Base-by-base conservation (phyloP, 176 grass and related monocot species). In the Pontederia paniculata region DNA sequence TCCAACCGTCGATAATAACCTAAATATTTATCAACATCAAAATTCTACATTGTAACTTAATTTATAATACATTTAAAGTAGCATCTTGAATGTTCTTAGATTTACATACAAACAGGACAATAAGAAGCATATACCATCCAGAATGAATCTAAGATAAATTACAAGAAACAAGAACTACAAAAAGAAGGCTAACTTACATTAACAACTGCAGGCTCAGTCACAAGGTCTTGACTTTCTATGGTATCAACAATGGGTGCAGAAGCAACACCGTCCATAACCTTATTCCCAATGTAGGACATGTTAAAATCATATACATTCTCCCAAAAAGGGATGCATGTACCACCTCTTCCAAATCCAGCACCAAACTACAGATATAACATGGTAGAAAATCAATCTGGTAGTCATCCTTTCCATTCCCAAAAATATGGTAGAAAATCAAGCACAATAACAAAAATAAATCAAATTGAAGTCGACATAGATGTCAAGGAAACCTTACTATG, bases 311-410 rank as follows among this genome's bases (percentile, higher is more conserved):
- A 97, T 2, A 97, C 82, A 54, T 97, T 75, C 69, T 97, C 93
- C 93, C 93, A 97, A 79, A 97, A 97, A 51, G 77, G 79, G 55
- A 87, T 60, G 65, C 86, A 81, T 46, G 93, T 90, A 61, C 86
- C 93, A 71, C 86, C 86, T 77, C 65, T 97, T 70, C 93, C 83
- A 16, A 97, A 97, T 68, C 86, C 93, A 74, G 86, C 93, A 72
- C 77, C 93, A 67, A 84, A 60, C 93, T 97, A 82, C 2, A 23
- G 3, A 66, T 69, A 3, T 15, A 55, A 58, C 50, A 60, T 17
- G 49, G 62, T 17, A 65, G 23, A 68, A 54, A 71, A 43, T 31
- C 12, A 17, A 68, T 16, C n/a, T n/a, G n/a, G n/a, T n/a, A n/a
- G n/a, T n/a, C n/a, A n/a, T n/a, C n/a, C n/a, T n/a, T n/a, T n/a